Evolutionary conservation across 2,329 filamentous ascomycete species (phyloP), one percentile per base, ranked within the genome.

Genomic region (Xylariaceae sp.): DNA sequence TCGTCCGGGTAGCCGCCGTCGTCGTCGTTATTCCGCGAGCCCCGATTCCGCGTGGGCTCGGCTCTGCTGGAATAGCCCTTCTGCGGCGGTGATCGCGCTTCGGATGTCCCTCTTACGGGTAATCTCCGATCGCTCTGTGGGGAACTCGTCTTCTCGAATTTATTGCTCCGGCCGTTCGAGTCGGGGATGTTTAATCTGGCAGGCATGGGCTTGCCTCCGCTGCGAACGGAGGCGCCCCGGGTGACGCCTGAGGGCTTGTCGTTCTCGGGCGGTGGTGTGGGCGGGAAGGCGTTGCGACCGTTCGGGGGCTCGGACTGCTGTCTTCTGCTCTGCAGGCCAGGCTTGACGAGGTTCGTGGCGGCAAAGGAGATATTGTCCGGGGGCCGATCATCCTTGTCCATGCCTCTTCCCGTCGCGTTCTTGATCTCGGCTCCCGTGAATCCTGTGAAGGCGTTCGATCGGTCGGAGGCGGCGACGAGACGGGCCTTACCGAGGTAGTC

Each of bases 401-500:
- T 78, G 6, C 71, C 65, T 68, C 80, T 82, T 44, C 23, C 23
- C 23, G 76, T 78, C 55, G 82, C 84, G 72, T 86, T 90, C 77
- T 90, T 91, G 64, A 90, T 86, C 73, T 92, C 91, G 2, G 86
- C 85, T 50, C 88, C 90, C 63, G 88, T 81, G 73, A 92, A 93
- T 50, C 90, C 90, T 50, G 88, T 93, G 68, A 90, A 94, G 30
- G 86, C 88, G 74, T 92, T 93, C 64, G 83, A 78, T 57, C 88
- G 83, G 69, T 96, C 91, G 1, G 90, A 90, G 30, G 92, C 89
- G 23, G 94, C 94, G 7, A 99, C 90, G 39, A 99, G 80, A 61
- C 91, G 85, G n/a, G 94, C 92, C 75, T 97, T 97, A 62, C 94
- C 94, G 2, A 99, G 85, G 69, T 99, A 99, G 72, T 99, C 92